A percentile compares a stretch with the other conserved stretches of the same genome.
Evolutionary conservation across 2,329 filamentous ascomycete species (phyloP).

Genomic region (Aspergillus luchuensis): DNA sequence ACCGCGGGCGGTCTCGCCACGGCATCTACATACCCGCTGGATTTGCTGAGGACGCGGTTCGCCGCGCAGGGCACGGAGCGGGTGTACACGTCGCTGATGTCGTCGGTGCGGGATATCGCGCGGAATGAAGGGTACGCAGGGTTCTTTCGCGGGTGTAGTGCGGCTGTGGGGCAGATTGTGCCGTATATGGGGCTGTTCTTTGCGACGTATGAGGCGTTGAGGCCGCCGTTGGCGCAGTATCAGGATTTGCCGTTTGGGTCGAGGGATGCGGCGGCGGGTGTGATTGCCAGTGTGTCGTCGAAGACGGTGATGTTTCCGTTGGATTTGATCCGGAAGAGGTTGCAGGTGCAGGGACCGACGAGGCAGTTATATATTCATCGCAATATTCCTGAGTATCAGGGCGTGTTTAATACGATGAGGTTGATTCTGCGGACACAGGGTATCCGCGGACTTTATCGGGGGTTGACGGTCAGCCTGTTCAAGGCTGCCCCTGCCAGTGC

Average conservation of each 20-base stretch:
- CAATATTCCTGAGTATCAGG: conserved; percentile 82
- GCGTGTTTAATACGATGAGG: conserved; percentile 66
- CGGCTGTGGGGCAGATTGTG: conserved; percentile 82
- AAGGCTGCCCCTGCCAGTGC: conserved; percentile 94
- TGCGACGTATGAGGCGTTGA: conserved; percentile 77
- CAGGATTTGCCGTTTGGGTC: conserved; percentile 67
- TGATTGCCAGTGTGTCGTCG: conserved; percentile 74
- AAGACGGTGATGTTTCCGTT: conserved; percentile 93
- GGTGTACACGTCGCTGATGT: conserved; percentile 72
- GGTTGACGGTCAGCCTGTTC: conserved; percentile 81
- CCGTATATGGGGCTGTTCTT: conserved; percentile 99
- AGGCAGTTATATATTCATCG: conserved; percentile 75
- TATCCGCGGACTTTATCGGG: conserved; percentile 78
- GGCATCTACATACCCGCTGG: conserved; percentile 83
- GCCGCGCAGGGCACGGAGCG: conserved; percentile 84
- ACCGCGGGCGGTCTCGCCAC: conserved; percentile 81
- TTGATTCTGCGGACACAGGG: conserved; percentile 74
- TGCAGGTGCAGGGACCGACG: conserved; percentile 94
- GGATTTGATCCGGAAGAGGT: conserved; percentile 85
- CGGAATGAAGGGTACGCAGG: conserved; percentile 73
- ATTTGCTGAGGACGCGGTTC: conserved; percentile 90
- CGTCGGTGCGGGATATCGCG: conserved; percentile 72
- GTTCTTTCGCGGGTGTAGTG: conserved; percentile 85
- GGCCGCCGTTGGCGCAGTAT: conserved; percentile 54
- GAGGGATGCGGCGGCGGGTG: conserved; percentile 80